Evolutionary conservation across 441 rosid species (phyloP), one percentile per base, ranked within the genome.

Genomic region (Corymbia citriodora): DNA sequence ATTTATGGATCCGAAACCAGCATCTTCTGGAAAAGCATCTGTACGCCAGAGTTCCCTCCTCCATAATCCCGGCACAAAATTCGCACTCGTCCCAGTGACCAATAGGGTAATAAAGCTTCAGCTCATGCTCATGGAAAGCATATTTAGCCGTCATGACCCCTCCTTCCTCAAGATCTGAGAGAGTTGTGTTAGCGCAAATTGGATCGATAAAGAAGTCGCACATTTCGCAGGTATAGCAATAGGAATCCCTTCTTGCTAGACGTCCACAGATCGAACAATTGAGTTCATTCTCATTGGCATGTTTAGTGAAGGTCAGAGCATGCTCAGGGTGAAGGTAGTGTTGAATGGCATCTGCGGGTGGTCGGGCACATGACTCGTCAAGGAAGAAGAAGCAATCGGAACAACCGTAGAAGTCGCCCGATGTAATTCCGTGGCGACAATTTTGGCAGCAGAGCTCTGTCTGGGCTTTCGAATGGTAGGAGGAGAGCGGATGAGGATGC

Each of bases 151-250:
- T 40, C 45, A 40, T 40, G 45, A 1, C 6, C 45, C 45, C 45
- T 5, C 45, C 45, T 40, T 40, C 45, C 45, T 40, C 45, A 40
- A 45, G 61, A 57, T 57, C 1, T 6, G 6, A 57, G 63, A 57
- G 13, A 23, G 29, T 0, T 10, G 29, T 29, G 10, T 1, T 3
- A 57, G 63, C 29, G 63, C 63, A 23, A 9, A 0, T 0, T 1
- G 0, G 29, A 23, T 57, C 13, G 29, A 57, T 23, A 0, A 57
- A 57, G 63, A 57, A 1, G 29, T 23, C 6, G 3, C 63, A 57
- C 6, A 57, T 4, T 4, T 21, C 45, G 10, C 87, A 89, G 17
- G 14, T 31, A 55, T 53, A 57, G 23, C 57, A 57, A 27, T 55
- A 57, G 27, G 31, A 83, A 21, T 45, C 70, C 4, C 17, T 23